Evolutionary conservation across 2,329 filamentous ascomycete species (phyloP), one percentile per base, ranked within the genome.

Genomic region (Leptographium galeiforme): DNA sequence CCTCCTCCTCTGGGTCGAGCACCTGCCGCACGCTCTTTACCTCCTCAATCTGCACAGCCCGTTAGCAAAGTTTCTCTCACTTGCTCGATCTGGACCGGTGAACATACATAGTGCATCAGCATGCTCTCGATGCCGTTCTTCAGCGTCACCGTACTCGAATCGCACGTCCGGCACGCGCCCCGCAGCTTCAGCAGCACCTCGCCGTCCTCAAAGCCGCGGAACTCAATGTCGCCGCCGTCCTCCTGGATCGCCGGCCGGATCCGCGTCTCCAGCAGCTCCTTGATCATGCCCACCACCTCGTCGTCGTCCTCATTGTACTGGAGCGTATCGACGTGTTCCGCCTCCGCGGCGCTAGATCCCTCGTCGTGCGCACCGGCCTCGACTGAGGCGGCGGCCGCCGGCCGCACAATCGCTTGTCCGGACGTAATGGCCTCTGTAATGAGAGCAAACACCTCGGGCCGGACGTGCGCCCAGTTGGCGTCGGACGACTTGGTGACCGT

Each of bases 81-180:
- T 25, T 5, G 2, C 25, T 25, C 25, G 25, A 36, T 10, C 8
- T 2, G 34, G 12, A 13, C 4, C 34, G 12, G 34, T 43, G 52
- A 47, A 81, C 85, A 78, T 68, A 89, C 86, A 68, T 93, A 93
- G 68, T 91, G 88, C 88, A 95, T 96, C 66, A 97, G 69, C 93
- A 98, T 97, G 60, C 87, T 88, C 76, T 98, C 93, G 61, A 98
- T 98, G 8, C 93, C 93, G 66, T 94, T 97, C 76, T 95, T 95
- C 60, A 98, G 70, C 34, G 93, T 98, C 39, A 96, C 90, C 0
- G 93, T 97, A 67, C 90, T 96, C 47, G 88, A 95, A 68, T 97
- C 93, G 67, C 93, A 98, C 19, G 91, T 97, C 59, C 93, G 78
- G 69, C 93, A 98, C 19, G 93, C 93, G 16, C 93, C 93, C 49